phyloP scores from a whole-genome alignment of 2,329 filamentous ascomycete species.

The Raffaelea albimanens region DNA sequence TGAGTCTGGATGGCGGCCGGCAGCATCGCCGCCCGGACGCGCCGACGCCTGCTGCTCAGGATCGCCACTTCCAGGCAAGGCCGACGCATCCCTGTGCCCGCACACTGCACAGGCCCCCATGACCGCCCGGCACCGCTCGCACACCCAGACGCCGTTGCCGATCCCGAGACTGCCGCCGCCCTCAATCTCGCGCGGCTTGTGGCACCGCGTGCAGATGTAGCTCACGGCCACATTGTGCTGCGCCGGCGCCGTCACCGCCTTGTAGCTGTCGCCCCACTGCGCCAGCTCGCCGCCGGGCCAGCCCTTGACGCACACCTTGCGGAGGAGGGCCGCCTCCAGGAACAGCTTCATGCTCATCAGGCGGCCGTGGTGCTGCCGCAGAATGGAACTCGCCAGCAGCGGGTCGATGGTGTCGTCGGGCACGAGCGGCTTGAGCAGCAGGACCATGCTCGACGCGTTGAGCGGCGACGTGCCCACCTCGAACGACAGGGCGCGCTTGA shows the following conservation, averaged over 20 bases:
- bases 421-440: slow-evolving; percentile 49
- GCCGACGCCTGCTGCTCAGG: background rate
- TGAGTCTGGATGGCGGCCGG: no score
- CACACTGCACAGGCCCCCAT: slow-evolving; percentile 53
- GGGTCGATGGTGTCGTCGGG: slow-evolving; percentile 44
- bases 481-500: slow-evolving; percentile 44
- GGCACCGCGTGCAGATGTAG: slow-evolving; percentile 46
- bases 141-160: slow-evolving; percentile 41
- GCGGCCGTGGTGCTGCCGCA: slow-evolving; percentile 50
- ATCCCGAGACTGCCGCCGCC: slow-evolving; percentile 15
- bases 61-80: no score
- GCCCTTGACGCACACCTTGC: slow-evolving; percentile 50
- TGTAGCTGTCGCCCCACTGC: slow-evolving; percentile 45
- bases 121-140: slow-evolving; percentile 42
- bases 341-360: slow-evolving; percentile 52
- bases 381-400: slow-evolving; percentile 44
- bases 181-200: slow-evolving; percentile 46
- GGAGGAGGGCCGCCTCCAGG: slow-evolving; percentile 49
- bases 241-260: slow-evolving; percentile 41
- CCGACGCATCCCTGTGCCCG: slow-evolving; percentile 38
- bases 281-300: slow-evolving; percentile 41
- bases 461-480: slow-evolving; percentile 47
- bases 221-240: slow-evolving; percentile 45
- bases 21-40: background rate
- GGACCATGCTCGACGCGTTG: slow-evolving; percentile 50